These are phyloP conservation scores for Gigaspora rosea DNA, from an alignment of 192 early-diverging fungal species.

Conservation along the genomic window DNA sequence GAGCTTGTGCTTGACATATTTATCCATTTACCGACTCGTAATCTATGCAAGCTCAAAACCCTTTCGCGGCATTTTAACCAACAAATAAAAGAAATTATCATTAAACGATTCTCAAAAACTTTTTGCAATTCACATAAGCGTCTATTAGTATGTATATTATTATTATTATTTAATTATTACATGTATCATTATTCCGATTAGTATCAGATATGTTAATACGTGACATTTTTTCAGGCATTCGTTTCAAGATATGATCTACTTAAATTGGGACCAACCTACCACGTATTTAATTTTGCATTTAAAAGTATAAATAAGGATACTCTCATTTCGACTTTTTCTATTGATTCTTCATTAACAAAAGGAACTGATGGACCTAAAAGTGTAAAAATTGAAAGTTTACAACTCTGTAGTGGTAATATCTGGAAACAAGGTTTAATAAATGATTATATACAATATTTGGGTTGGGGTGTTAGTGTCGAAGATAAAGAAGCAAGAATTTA, in stretches of 20 bases:
- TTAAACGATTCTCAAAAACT: conserved; percentile 1
- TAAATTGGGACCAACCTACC: conserved; percentile 4
- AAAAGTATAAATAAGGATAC: background rate
- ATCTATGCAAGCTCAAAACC: background rate
- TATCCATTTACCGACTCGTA: background rate
- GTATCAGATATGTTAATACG: background rate
- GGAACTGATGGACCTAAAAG: background rate
- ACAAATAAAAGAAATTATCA: conserved; percentile 18
- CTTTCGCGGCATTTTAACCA: background rate
- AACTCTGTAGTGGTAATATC: background rate
- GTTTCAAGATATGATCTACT: conserved; percentile 15
- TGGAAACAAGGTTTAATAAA: background rate
- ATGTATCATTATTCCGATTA: background rate
- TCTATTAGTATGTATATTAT: no score
- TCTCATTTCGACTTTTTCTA: background rate
- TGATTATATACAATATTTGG: conserved; percentile 4
- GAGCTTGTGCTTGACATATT: conserved; percentile 19
- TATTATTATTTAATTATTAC: no score
- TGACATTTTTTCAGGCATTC: background rate
- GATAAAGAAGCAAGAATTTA: conserved; percentile 24
- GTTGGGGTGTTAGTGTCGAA: conserved; percentile 5
- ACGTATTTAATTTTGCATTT: conserved; percentile 16
- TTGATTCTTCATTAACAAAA: background rate
- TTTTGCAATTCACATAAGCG: background rate
- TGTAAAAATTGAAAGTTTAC: background rate